phyloP scores from a whole-genome alignment of 2,329 filamentous ascomycete genomes.

The Phialocephala sp. region DNA sequence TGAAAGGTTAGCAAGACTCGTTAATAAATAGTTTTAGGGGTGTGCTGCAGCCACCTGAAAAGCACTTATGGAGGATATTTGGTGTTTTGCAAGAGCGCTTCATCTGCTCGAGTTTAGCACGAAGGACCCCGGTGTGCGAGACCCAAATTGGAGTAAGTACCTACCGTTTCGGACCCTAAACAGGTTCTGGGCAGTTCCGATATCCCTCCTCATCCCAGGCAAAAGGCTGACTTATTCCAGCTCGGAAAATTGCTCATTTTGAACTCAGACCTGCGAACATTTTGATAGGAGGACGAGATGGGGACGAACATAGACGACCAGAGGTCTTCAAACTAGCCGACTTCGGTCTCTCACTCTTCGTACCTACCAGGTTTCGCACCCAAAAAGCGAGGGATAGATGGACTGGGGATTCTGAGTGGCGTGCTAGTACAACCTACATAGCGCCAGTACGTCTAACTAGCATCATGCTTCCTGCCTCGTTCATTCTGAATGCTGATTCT shows the following conservation, averaged over 20 bases:
- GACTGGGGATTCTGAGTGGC: neutral
- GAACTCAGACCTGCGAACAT: conserved; percentile 9
- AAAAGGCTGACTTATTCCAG: neutral
- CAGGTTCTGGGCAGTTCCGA: too few species aligned
- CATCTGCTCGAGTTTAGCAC: neutral
- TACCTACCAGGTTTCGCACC: neutral
- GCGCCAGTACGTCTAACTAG: neutral
- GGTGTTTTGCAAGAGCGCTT: neutral
- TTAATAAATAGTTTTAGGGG: neutral
- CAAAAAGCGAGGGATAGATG: neutral
- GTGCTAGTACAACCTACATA: neutral
- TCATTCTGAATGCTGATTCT: neutral
- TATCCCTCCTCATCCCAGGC: neutral
- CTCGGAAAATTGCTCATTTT: neutral
- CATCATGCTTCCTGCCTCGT: neutral
- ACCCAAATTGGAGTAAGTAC: neutral
- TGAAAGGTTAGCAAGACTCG: neutral
- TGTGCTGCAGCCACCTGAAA: neutral
- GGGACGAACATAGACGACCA: neutral
- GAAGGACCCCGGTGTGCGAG: neutral
- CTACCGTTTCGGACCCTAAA: too few species aligned
- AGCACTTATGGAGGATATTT: conserved; percentile 11
- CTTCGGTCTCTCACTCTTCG: neutral
- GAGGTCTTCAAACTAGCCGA: conserved; percentile 4
- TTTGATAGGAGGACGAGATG: neutral